Evolutionary conservation across 1,284 basidiomycete species (phyloP).

Genomic region (Ceratobasidium sp.): DNA sequence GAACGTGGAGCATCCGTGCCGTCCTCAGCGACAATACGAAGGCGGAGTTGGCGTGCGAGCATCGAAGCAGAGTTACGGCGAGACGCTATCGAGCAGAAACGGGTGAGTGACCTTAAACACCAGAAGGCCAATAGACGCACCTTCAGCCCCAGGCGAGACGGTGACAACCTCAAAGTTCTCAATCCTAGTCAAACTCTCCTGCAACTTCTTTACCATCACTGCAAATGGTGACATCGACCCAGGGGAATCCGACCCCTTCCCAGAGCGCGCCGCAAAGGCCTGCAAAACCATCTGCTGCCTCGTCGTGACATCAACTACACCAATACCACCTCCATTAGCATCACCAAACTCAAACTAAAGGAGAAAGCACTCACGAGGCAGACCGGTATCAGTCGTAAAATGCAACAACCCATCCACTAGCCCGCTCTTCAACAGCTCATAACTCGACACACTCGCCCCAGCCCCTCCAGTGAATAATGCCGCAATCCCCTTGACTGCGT

Average conservation of each 20-base stretch:
- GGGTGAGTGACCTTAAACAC: conserved; percentile 8
- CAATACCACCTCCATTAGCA: background rate
- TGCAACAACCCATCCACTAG: conserved; percentile 87
- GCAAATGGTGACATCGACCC: conserved; percentile 71
- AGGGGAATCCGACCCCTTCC: conserved; percentile 56
- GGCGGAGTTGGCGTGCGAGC: conserved; percentile 86
- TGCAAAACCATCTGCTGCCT: conserved; percentile 81
- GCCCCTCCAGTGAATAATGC: conserved; percentile 74
- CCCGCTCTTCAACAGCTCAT: conserved; percentile 94
- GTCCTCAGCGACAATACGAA: conserved; percentile 87
- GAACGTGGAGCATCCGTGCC: conserved; percentile 86
- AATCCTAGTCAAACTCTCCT: conserved; percentile 91
- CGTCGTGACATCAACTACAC: conserved; percentile 63
- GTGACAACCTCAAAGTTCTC: conserved; percentile 95
- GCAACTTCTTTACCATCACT: conserved; percentile 91
- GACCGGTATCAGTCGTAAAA: conserved; percentile 68
- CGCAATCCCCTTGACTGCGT: conserved; percentile 76
- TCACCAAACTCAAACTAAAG: background rate
- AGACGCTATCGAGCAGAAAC: conserved; percentile 74
- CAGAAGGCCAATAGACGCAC: conserved; percentile 58
- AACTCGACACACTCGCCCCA: conserved; percentile 88
- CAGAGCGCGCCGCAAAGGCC: conserved; percentile 69
- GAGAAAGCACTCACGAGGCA: conserved; percentile 29
- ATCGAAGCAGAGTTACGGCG: conserved; percentile 86
- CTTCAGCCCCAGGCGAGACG: conserved; percentile 79